phyloP scores from a whole-genome alignment of 352 stramenopile genomes.

The Globisporangium acanthophoron region DNA sequence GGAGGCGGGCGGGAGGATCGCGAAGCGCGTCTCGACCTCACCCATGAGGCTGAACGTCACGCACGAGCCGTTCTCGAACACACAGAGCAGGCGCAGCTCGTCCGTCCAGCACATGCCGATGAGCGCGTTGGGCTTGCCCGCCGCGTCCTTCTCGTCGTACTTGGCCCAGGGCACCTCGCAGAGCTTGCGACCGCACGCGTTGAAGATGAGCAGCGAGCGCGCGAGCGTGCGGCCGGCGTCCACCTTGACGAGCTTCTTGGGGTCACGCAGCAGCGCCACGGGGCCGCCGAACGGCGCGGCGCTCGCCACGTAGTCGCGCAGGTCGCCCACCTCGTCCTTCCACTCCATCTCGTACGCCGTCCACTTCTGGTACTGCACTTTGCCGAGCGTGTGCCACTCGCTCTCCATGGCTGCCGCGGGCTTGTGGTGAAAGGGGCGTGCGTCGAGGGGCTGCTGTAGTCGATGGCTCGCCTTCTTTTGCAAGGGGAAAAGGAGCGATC shows the following conservation, averaged over 20 bases:
- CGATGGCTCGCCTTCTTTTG: no score
- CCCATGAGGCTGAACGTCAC: constrained; percentile 65
- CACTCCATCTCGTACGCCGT: constrained; percentile 62
- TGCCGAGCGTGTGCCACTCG: constrained; percentile 82
- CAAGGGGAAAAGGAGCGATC: no score
- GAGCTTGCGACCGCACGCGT: constrained; percentile 59
- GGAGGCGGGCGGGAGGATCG: constrained; percentile 52
- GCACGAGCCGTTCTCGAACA: constrained; percentile 71
- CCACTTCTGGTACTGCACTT: constrained; percentile 87
- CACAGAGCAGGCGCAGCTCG: constrained; percentile 71
- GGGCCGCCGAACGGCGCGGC: constrained; percentile 66
- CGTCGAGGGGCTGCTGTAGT: no score
- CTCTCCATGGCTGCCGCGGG: constrained; percentile 37
- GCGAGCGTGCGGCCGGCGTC: constrained; percentile 37
- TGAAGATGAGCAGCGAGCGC: constrained; percentile 72
- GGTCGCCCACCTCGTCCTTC: constrained; percentile 47
- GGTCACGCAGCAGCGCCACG: constrained; percentile 65
- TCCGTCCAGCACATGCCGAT: constrained; percentile 79
- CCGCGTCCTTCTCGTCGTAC: constrained; percentile 60
- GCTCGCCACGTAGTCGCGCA: constrained; percentile 59
- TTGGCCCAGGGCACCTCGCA: constrained; percentile 52
- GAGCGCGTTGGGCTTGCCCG: constrained; percentile 37
- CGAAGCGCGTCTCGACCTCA: constrained; percentile 69
- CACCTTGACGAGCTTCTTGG: constrained; percentile 71
- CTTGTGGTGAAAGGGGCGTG: no score